Conservation (phyloP, 306 rosid genomes). For the Malus orientalis region DNA sequence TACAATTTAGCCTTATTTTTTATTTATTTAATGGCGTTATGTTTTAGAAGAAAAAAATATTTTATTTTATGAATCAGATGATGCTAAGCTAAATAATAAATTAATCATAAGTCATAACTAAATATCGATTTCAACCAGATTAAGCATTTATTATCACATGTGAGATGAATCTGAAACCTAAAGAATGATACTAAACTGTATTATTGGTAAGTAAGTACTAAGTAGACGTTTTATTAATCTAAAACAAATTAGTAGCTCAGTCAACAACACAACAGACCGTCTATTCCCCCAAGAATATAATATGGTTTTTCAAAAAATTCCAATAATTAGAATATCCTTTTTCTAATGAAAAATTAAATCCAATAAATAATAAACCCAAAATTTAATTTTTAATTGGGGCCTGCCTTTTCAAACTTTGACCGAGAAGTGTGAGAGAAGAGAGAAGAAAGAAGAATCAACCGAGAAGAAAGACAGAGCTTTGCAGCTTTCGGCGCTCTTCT, state of each 20-base stretch:
- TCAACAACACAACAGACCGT: slow-evolving; percentile 14
- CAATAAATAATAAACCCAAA: not conserved
- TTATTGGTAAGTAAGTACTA: too few species aligned
- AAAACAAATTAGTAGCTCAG: not conserved
- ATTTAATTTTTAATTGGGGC: slow-evolving; percentile 9
- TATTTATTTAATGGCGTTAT: too few species aligned
- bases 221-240: too few species aligned
- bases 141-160: too few species aligned
- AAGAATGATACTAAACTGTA: too few species aligned
- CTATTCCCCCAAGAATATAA: slow-evolving; percentile 15
- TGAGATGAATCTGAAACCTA: too few species aligned
- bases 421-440: slow-evolving; percentile 31
- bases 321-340: not conserved
- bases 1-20: too few species aligned
- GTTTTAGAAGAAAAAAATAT: too few species aligned
- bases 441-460: not conserved
- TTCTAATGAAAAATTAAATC: not conserved
- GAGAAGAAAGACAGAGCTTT: not conserved
- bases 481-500: slow-evolving; percentile 73
- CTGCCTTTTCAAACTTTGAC: slow-evolving; percentile 38
- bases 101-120: too few species aligned
- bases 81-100: too few species aligned
- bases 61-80: too few species aligned
- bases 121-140: too few species aligned
- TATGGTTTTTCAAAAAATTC: not conserved